Base-by-base conservation (phyloP, 768 basidiomycete genomes). In the Tricholoma flavovirens region DNA sequence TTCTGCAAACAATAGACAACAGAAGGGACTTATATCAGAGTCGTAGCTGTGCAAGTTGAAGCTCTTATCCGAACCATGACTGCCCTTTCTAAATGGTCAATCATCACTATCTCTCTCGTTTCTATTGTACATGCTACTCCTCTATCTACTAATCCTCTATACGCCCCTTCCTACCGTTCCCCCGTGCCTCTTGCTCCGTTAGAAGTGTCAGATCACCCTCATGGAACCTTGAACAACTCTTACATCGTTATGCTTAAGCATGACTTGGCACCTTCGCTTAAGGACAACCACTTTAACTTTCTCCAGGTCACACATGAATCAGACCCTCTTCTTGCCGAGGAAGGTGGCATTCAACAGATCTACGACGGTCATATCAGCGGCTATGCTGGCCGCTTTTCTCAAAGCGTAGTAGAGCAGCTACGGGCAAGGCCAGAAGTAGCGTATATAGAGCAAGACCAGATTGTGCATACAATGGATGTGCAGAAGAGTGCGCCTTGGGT, bases 171-270 rank as follows among this genome's bases (percentile, higher is more conserved):
- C 14, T 60, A 66, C 38, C 75, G 76, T 46, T 71, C 78, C 21
- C 73, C 80, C 43, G 66, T 87, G 38, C 61, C 75, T 14, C 68
- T 84, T 49, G 89, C 88, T 8, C 88, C 88, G 29, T 71, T 90
- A 51, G 60, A 79, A 54, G 78, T 75, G 35, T 73, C 73, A 36
- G 73, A 82, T 59, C 85, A 88, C 65, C 80, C 83, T 53, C 84
- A 89, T 71, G 84, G 86, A 51, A 76, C 82, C 55, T 74, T 95
- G 68, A 86, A 88, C 75, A 88, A 95, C 77, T 90, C 91, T n/a
- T 98, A 98, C 75, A 93, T 98, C 60, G 83, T 98, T 69, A 80
- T 93, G 68, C 78, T 98, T 60, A 93, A 91, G 79, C 78, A 84
- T 57, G 84, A 82, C 55, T 60, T 87, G 11, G 76, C 83, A 4